Conservation (phyloP, 2,329 filamentous ascomycete species). For the Chrysoporthe austroafricana region DNA sequence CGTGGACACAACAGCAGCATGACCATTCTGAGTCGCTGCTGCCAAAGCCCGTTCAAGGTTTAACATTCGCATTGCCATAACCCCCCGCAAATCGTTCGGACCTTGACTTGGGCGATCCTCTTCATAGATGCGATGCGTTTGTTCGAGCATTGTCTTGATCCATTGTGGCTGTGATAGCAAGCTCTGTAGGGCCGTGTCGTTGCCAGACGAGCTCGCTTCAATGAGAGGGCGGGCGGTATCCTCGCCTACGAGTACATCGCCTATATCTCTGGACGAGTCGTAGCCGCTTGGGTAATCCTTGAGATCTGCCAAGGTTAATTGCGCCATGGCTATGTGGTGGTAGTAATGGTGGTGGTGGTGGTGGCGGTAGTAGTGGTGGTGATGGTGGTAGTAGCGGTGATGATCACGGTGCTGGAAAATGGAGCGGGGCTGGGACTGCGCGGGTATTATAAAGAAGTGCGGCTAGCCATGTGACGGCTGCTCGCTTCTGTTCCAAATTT, state of each 20-base stretch:
- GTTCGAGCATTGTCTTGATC: conserved; percentile 18
- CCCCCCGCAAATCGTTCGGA: conserved; percentile 11
- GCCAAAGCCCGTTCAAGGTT: conserved; percentile 17
- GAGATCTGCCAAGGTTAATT: not conserved
- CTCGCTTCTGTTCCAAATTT: conserved; percentile 5
- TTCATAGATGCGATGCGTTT: conserved; percentile 9
- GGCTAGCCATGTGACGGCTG: not conserved
- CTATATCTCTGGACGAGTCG: conserved; percentile 13
- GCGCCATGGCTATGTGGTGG: conserved; percentile 12
- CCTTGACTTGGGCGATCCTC: conserved; percentile 9
- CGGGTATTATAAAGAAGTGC: not conserved
- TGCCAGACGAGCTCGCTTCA: conserved; percentile 22
- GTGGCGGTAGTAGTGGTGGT: not conserved
- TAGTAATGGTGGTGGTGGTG: not conserved
- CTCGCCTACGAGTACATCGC: conserved; percentile 18
- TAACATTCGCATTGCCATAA: conserved; percentile 8
- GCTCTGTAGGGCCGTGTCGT: conserved; percentile 16
- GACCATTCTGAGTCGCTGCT: conserved; percentile 18
- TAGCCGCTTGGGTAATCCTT: not conserved
- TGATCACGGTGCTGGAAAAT: not conserved
- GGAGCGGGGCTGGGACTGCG: not conserved
- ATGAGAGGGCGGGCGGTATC: conserved; percentile 18
- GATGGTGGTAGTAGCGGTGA: not conserved
- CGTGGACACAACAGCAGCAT: conserved; percentile 16
- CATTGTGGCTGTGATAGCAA: conserved; percentile 21